Evolutionary conservation across 768 basidiomycete species (phyloP).

Genomic region (Rhizopogon vulgaris): DNA sequence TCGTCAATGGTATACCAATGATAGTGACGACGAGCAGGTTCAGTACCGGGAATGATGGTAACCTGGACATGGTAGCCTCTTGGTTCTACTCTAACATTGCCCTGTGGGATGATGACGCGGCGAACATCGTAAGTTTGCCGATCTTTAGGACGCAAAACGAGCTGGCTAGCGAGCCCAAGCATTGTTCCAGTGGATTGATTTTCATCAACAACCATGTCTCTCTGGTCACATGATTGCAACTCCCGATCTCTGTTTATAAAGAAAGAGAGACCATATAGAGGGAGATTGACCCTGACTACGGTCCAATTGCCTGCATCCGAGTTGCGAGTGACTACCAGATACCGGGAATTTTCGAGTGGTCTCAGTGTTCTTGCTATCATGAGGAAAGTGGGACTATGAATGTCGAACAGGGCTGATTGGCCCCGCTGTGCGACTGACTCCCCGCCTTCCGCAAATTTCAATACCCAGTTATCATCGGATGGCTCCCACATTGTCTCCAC

Average conservation of each 20-base stretch:
- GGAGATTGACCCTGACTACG: conserved; percentile 25
- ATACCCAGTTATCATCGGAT: conserved; percentile 12
- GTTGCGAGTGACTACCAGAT: conserved; percentile 11
- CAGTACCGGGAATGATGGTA: neutral
- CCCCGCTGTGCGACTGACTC: conserved; percentile 1
- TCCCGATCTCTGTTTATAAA: conserved; percentile 19
- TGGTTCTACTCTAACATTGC: neutral
- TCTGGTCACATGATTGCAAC: conserved; percentile 33
- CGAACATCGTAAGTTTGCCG: neutral
- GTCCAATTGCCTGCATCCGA: neutral
- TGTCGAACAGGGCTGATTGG: conserved; percentile 9
- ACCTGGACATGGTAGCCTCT: neutral
- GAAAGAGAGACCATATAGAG: conserved; percentile 32
- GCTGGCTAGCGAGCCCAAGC: conserved; percentile 31
- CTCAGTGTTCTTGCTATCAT: conserved; percentile 13
- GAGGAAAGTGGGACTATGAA: conserved; percentile 11
- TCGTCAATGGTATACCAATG: conserved; percentile 20
- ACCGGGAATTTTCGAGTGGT: conserved; percentile 9
- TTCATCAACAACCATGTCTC: conserved; percentile 30
- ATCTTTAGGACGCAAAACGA: conserved; percentile 28
- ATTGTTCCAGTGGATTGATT: conserved; percentile 34
- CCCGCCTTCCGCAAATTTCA: neutral
- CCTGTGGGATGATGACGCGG: conserved; percentile 10
- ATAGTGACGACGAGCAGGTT: conserved; percentile 2
- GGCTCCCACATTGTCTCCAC: conserved; percentile 9